Percentiles rank a stretch among this genome's conserved stretches.
Evolutionary conservation across 2,329 filamentous ascomycete species (phyloP).

Genomic region (Diaporthe sp.): DNA sequence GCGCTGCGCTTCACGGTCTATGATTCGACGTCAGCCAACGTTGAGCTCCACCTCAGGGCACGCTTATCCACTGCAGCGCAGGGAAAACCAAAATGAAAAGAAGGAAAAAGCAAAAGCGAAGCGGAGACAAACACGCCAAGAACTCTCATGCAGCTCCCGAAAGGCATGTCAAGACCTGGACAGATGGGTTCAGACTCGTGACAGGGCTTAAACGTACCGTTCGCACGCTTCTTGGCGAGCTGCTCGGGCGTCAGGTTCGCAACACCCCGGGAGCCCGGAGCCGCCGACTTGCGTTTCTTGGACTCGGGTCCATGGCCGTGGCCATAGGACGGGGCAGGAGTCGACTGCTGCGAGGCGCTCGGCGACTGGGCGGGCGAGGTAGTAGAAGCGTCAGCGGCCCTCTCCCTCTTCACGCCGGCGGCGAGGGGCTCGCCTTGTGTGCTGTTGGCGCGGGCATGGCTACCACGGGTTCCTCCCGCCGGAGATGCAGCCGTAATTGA

Average conservation of each 20-base stretch:
- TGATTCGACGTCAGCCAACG: constrained; percentile 37
- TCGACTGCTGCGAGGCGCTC: constrained; percentile 31
- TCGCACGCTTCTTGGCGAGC: constrained; percentile 76
- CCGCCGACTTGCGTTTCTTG: constrained; percentile 63
- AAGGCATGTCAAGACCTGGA: background rate
- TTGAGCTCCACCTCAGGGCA: constrained; percentile 28
- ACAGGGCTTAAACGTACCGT: constrained; percentile 58
- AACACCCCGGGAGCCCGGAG: constrained; percentile 62
- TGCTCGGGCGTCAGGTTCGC: constrained; percentile 81
- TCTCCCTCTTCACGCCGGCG: constrained; percentile 37
- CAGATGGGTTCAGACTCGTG: background rate
- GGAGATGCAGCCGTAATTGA: constrained; percentile 40
- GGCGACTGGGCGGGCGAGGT: constrained; percentile 21
- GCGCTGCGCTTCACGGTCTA: constrained; percentile 88
- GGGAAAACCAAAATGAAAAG: background rate
- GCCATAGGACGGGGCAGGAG: constrained; percentile 31
- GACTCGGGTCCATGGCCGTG: constrained; percentile 22
- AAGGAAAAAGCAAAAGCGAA: background rate
- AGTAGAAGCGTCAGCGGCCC: constrained; percentile 25
- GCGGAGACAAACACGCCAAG: constrained; percentile 3
- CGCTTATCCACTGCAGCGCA: constrained; percentile 13
- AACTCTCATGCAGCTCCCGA: background rate
- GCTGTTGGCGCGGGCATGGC: constrained; percentile 36
- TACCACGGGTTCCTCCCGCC: constrained; percentile 31
- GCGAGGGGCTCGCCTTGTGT: constrained; percentile 14